A percentile compares a stretch with the other conserved stretches of the same genome.
Conservation (phyloP, 148 eudicot genomes). For the Salicornia ramosissima region DNA sequence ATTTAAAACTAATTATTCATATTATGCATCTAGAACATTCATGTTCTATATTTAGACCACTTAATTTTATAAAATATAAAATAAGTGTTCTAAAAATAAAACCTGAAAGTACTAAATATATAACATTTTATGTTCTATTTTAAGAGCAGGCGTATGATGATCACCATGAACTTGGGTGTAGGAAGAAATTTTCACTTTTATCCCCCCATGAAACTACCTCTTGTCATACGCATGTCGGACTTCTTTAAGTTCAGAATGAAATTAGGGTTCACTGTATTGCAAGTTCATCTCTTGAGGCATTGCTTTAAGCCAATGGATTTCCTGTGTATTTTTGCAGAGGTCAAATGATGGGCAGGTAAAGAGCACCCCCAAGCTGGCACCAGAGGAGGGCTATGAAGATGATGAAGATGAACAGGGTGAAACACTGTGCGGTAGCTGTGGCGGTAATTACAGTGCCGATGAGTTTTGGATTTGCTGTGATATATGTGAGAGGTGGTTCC, state of each 20-base stretch:
- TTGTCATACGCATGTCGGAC: no score
- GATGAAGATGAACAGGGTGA: slow-evolving; percentile 58
- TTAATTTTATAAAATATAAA: no score
- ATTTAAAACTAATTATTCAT: no score
- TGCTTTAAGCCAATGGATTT: neutral
- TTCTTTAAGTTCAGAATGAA: no score
- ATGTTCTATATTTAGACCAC: no score
- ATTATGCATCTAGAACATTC: no score
- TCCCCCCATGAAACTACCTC: neutral
- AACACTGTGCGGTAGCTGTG: slow-evolving; percentile 56
- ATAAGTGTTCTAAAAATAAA: no score
- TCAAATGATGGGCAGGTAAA: slow-evolving; percentile 19
- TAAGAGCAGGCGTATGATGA: no score
- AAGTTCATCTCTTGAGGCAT: neutral
- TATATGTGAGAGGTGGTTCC: slow-evolving; percentile 63
- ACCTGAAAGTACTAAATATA: no score
- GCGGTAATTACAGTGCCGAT: slow-evolving; percentile 50
- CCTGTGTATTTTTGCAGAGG: slow-evolving; percentile 46
- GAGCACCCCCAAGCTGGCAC: slow-evolving; percentile 17
- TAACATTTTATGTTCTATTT: no score
- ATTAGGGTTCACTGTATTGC: no score
- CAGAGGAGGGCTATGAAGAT: slow-evolving; percentile 26
- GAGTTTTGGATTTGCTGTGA: slow-evolving; percentile 70
- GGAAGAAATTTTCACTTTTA: neutral
- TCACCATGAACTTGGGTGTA: no score